Conservation (phyloP, 345 rosid genomes). For the Eucalyptus viminalis region DNA sequence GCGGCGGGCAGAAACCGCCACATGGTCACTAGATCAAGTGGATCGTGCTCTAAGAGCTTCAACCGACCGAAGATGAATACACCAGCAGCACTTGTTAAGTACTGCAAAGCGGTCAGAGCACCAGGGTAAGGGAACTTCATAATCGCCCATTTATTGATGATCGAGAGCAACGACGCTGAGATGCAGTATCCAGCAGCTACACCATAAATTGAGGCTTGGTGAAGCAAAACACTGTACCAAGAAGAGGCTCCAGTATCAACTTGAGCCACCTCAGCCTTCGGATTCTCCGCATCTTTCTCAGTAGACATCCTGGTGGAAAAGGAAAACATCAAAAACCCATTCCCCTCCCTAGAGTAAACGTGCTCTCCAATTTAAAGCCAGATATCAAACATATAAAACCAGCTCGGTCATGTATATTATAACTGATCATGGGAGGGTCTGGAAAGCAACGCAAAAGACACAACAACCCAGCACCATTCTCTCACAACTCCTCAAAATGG, state of each 20-base stretch:
- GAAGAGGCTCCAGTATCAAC: constrained; percentile 4
- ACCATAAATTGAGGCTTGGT: constrained; percentile 62
- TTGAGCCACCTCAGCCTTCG: constrained; percentile 4
- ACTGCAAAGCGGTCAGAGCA: constrained; percentile 87
- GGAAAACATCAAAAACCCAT: not conserved
- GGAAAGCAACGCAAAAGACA: not conserved
- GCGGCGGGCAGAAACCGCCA: constrained; percentile 97
- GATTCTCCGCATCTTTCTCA: constrained; percentile 30
- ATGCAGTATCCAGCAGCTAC: constrained; percentile 85
- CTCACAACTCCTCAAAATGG: not conserved
- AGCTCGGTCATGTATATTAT: not conserved
- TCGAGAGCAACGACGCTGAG: constrained; percentile 90
- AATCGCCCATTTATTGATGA: constrained; percentile 97
- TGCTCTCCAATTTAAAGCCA: not conserved
- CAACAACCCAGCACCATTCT: not conserved
- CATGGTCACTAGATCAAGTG: constrained; percentile 59
- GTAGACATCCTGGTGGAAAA: constrained; percentile 13
- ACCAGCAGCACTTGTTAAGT: constrained; percentile 83
- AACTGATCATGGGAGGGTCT: not conserved
- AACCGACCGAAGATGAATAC: constrained; percentile 48
- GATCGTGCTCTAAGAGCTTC: constrained; percentile 63
- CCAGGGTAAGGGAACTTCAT: constrained; percentile 98
- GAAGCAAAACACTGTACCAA: constrained; percentile 34
- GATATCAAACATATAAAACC: not conserved
- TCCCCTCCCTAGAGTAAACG: not conserved